Conservation (phyloP, 805 yeast species). For the Dipodascus albidus region DNA sequence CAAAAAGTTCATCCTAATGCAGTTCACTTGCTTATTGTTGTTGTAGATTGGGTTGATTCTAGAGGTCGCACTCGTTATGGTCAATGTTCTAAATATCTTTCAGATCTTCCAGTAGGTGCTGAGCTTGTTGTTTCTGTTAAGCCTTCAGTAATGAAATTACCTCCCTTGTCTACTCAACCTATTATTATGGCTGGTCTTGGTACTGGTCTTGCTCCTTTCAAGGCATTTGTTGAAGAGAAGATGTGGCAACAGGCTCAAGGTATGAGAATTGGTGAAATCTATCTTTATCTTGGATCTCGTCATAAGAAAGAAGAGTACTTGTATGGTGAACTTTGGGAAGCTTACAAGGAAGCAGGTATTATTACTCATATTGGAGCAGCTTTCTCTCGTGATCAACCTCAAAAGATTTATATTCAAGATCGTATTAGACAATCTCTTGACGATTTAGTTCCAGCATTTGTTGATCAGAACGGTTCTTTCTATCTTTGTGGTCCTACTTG, state of each 20-base stretch:
- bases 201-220: constrained; percentile 96
- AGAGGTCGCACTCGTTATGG: constrained; percentile 82
- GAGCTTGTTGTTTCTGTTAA: constrained; percentile 90
- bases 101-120: constrained; percentile 67
- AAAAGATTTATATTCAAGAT: constrained; percentile 92
- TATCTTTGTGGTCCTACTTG: constrained; percentile 98
- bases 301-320: constrained; percentile 91
- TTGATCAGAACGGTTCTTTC: constrained; percentile 72
- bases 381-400: constrained; percentile 92
- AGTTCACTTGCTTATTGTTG: constrained; percentile 84
- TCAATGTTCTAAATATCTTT: constrained; percentile 84
- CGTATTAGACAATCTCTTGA: constrained; percentile 68
- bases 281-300: constrained; percentile 84
- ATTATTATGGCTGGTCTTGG: constrained; percentile 96
- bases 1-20: constrained; percentile 87
- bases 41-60: constrained; percentile 89
- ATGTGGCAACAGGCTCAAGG: constrained; percentile 89
- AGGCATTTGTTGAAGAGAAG: constrained; percentile 93
- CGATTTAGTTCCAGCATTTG: constrained; percentile 69
- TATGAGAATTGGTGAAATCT: constrained; percentile 76
- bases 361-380: constrained; percentile 96
- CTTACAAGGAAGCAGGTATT: constrained; percentile 82
- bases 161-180: constrained; percentile 78
- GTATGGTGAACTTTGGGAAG: constrained; percentile 97
- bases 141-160: constrained; percentile 95